phyloP scores from a whole-genome alignment of 176 grass and related monocot species.

The Zea luxurians region DNA sequence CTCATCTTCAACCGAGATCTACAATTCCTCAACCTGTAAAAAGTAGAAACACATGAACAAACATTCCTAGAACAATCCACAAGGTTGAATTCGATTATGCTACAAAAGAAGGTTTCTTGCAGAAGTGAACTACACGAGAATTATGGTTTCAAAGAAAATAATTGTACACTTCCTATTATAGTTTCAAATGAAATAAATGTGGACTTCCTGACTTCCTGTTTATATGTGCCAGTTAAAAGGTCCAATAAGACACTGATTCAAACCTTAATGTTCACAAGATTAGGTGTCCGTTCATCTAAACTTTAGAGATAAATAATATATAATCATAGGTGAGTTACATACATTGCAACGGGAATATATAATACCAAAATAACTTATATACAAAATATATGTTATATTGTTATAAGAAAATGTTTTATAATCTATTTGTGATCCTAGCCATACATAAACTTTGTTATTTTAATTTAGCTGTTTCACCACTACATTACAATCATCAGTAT shows the following conservation, averaged over 20 bases:
- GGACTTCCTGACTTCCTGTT: not conserved
- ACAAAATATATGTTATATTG: too few species aligned
- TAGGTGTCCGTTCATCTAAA: not conserved
- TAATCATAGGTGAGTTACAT: not conserved
- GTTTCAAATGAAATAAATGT: not conserved
- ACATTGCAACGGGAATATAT: too few species aligned
- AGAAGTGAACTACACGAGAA: not conserved
- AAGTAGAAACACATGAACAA: not conserved
- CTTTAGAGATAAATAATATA: not conserved
- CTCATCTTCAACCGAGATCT: slow-evolving; percentile 78
- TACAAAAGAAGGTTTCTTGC: not conserved
- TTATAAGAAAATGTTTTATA: too few species aligned
- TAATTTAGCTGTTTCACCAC: too few species aligned
- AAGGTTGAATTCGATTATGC: not conserved
- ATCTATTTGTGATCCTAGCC: too few species aligned
- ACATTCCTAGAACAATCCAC: not conserved
- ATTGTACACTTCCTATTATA: not conserved
- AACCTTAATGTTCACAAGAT: not conserved
- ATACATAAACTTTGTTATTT: too few species aligned
- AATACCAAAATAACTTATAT: too few species aligned
- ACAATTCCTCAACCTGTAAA: slow-evolving; percentile 79
- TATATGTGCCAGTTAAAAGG: not conserved
- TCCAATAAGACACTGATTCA: not conserved
- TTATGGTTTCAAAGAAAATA: too few species aligned
- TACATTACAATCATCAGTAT: too few species aligned